Evolutionary conservation across 1,284 basidiomycete genomes (phyloP).

Genomic region (Leccinum pachyderme): DNA sequence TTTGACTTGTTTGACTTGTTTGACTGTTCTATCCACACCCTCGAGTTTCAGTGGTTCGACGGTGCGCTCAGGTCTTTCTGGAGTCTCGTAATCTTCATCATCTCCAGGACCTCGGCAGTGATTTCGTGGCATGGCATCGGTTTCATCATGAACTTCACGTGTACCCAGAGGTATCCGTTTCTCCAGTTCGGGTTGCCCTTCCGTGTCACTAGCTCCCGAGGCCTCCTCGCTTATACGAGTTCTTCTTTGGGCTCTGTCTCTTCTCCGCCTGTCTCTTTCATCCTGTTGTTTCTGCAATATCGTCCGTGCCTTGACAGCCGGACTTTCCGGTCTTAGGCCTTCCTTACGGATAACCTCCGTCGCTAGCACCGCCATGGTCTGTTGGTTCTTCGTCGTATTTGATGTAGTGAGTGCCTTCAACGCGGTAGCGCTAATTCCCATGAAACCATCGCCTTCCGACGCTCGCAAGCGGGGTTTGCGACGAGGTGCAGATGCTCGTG

Average conservation of each 20-base stretch:
- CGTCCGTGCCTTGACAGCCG: slow-evolving; percentile 71
- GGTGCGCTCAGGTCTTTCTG: slow-evolving; percentile 42
- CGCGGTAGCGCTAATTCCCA: slow-evolving; percentile 62
- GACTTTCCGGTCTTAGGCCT: slow-evolving; percentile 76
- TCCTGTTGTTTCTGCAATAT: slow-evolving; percentile 70
- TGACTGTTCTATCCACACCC: slow-evolving; percentile 35
- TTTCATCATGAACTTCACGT: slow-evolving; percentile 35
- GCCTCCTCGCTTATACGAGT: slow-evolving; percentile 47
- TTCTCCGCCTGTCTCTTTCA: slow-evolving; percentile 57
- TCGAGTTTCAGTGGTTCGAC: slow-evolving; percentile 39
- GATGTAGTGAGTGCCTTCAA: slow-evolving; percentile 65
- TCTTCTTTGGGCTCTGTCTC: slow-evolving; percentile 65
- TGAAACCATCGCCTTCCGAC: slow-evolving; percentile 46
- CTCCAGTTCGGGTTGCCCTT: slow-evolving; percentile 25
- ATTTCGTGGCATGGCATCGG: slow-evolving; percentile 33
- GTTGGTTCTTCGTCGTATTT: slow-evolving; percentile 71
- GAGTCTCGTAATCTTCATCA: slow-evolving; percentile 78
- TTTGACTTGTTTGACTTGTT: slow-evolving; percentile 60
- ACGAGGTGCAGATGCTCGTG: slow-evolving; percentile 39
- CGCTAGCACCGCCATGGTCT: slow-evolving; percentile 47
- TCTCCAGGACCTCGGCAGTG: slow-evolving; percentile 73
- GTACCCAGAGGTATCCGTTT: slow-evolving; percentile 19
- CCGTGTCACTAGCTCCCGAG: slow-evolving; percentile 26
- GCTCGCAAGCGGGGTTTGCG: slow-evolving; percentile 36
- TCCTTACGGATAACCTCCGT: slow-evolving; percentile 67